Conservation (phyloP, 2,329 filamentous ascomycete species). For the Chrysosporium keratinophilum region DNA sequence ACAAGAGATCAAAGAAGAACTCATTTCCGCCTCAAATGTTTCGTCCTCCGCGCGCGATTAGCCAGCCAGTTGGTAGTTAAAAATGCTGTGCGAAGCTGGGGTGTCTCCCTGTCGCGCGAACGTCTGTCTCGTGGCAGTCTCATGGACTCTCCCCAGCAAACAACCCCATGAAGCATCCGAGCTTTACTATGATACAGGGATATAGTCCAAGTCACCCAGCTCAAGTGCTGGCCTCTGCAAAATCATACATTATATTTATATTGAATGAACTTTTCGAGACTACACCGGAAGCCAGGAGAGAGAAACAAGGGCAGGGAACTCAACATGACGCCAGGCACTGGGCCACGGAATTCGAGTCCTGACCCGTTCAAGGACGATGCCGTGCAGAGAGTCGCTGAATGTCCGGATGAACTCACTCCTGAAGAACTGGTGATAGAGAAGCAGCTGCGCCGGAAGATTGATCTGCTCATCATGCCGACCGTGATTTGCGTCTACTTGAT, state of each 20-base stretch:
- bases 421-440: conserved; percentile 31
- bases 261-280: background rate
- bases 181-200: too few species aligned
- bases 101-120: too few species aligned
- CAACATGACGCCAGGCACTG: background rate
- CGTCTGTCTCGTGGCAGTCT: too few species aligned
- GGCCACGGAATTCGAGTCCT: background rate
- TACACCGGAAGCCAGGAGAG: too few species aligned
- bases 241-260: background rate
- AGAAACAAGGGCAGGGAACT: background rate
- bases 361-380: background rate
- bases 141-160: too few species aligned
- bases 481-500: conserved; percentile 36
- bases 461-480: conserved; percentile 32
- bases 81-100: too few species aligned
- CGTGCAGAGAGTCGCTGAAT: background rate
- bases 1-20: too few species aligned
- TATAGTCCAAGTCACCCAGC: too few species aligned
- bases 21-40: too few species aligned
- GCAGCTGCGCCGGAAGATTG: conserved; percentile 31
- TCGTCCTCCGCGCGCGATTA: too few species aligned
- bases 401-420: conserved; percentile 10
- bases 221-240: background rate
- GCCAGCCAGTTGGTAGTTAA: too few species aligned
- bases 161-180: too few species aligned